Base-by-base conservation (phyloP, 1,284 basidiomycete genomes). In the Irpex sp. region DNA sequence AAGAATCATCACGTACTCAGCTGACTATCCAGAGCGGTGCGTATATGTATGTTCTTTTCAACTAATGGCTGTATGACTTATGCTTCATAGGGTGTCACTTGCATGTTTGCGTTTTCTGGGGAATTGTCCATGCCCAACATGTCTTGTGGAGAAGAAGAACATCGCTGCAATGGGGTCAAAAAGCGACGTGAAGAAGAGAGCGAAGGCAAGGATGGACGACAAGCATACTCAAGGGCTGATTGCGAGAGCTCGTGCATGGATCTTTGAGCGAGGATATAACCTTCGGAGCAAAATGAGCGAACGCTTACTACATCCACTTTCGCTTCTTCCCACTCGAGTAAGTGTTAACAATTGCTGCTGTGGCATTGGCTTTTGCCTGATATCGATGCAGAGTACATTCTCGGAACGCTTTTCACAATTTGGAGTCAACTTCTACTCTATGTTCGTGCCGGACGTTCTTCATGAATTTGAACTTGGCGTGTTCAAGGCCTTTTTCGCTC, bases 391-490 rank as follows among this genome's bases (percentile, higher is more conserved):
- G 67, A 69, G 63, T 60, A 71, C 75, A 0, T 77, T 81, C 51
- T 72, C 71, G 0, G 62, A 72, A 0, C 47, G 49, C 0, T 69
- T 80, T 4, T 8, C 63, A 0, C 19, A 38, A 0, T 62, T 72
- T 2, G 73, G 70, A 0, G 69, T 75, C n/a, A 66, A 77, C 26
- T 61, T 71, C 4, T 76, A 72, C 54, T 59, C 19, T 0, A 66
- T 77, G 38, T 67, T 80, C 0, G 69, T 72, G 0, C 69, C 73
- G 0, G 78, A 80, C 61, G 17, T 78, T 4, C 51, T 80, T 63
- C 78, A 80, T 59, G 74, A 80, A 62, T 68, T 76, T 40, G 76
- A 79, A 61, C 66, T 79, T 0, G 78, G 77, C 1, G 70, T 76
- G 0, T 80, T 78, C 77, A 78, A 69, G 60, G 60, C 37, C 0